Evolutionary conservation across 2,329 filamentous ascomycete genomes (phyloP), one percentile per base, ranked within the genome.

Genomic region (Domatiomyces globalis): DNA sequence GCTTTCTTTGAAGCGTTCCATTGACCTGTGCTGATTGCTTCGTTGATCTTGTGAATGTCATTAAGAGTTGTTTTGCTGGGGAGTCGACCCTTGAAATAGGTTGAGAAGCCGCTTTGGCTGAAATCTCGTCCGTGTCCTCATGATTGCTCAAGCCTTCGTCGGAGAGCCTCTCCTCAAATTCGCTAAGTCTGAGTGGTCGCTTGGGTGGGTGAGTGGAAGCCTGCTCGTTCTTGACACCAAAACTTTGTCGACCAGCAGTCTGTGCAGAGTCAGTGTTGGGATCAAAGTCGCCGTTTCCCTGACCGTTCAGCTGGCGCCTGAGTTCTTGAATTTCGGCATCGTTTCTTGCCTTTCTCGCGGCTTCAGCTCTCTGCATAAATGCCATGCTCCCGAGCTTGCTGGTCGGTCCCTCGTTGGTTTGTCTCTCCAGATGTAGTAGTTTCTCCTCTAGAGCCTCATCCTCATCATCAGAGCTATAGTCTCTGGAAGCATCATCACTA

Each of bases 341-440:
- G 59, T 96, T 95, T 52, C 81, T 78, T 56, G 83, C 79, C 66
- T 83, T 88, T 61, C 81, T 80, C 39, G 81, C 75, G 25, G 83
- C 84, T 62, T 95, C 89, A 1, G 88, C 87, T 58, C 84, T 87
- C 61, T 84, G 81, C 92, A 98, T 96, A 65, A 98, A 98, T 55
- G 87, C 86, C 83, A 98, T 87, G 49, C 78, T 77, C 67, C 86
- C 81, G 5, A 98, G 71, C 60, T 80, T 83, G 12, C 83, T 82
- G 59, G 77, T 74, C 33, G 4, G 33, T 5, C 33, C 33, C 2
- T 39, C 12, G 33, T 39, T 39, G 4, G 33, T 15, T 10, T 39
- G 10, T 5, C 33, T 39, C 33, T 39, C 33, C 10, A 39, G 15
- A 2, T 39, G 33, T 39, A 15, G 33, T 5, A 39, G 33, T 39